Evolutionary conservation across 331 rosid genomes (phyloP).

Genomic region (Quercus tomentella): DNA sequence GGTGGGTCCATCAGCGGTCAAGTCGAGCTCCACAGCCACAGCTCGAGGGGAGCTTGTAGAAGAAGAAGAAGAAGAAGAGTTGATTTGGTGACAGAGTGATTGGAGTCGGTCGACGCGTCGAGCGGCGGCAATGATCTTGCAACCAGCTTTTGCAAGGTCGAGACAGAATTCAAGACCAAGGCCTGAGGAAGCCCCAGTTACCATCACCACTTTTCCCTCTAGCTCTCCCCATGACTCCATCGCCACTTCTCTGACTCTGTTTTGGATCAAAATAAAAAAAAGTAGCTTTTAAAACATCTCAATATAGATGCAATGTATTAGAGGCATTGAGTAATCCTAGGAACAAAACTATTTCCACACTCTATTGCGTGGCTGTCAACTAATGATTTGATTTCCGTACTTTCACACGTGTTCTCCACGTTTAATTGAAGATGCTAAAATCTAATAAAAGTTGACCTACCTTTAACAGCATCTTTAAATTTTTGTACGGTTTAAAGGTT

Average conservation of each 20-base stretch:
- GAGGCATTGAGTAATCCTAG: too few relatives aligned
- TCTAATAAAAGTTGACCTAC: too few relatives aligned
- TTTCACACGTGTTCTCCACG: too few relatives aligned
- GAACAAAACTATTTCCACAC: too few relatives aligned
- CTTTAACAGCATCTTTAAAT: accelerated
- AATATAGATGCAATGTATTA: too few relatives aligned
- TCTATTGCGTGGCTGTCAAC: too few relatives aligned
- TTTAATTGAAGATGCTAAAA: too few relatives aligned
- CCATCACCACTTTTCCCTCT: conserved; percentile 64
- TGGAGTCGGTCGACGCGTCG: conserved; percentile 56
- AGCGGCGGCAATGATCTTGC: conserved; percentile 53
- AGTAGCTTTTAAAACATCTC: too few relatives aligned
- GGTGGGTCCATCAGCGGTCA: conserved; percentile 39
- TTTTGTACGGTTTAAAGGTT: too few relatives aligned
- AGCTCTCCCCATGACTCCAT: conserved; percentile 64
- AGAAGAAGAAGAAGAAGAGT: conserved; percentile 10
- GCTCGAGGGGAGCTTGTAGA: conserved; percentile 23
- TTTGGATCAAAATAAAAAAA: too few relatives aligned
- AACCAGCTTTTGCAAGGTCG: conserved; percentile 64
- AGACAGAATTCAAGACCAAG: conserved; percentile 62
- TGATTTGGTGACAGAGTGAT: background rate
- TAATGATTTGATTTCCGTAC: too few relatives aligned
- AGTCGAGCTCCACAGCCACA: conserved; percentile 62
- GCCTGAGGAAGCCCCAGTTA: conserved; percentile 84
- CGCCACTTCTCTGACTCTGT: conserved; percentile 21